Base-by-base conservation (phyloP, 768 basidiomycete species). In the Pluteus cervinus region DNA sequence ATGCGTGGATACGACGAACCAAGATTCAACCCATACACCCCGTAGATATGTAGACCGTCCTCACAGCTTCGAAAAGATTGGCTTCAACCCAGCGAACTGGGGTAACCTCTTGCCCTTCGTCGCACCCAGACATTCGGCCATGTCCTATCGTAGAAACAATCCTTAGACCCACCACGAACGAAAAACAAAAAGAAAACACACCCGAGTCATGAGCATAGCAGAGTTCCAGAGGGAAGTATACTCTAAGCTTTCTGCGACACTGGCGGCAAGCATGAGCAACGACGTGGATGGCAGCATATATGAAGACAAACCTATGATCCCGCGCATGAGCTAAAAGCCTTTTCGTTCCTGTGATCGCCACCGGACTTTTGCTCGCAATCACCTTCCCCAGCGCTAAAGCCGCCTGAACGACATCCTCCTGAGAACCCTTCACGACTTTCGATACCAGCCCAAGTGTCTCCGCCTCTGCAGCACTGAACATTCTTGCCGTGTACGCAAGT, bases 271-370 rank as follows among this genome's bases (percentile, higher is more conserved):
- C 22, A 32, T 4, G 29, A 5, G 7, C 15, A 9, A 24, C n/a
- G 5, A 12, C 7, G 14, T 18, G 20, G 18, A 5, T 24, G 15
- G 8, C 15, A 31, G 18, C 4, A 9, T 14, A 12, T 33, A 40
- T 17, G 8, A 31, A 16, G 10, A 3, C 8, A 14, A 11, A 86
- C 86, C 70, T 72, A 50, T 93, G 81, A 54, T 94, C 89, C 40
- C 85, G 57, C 4, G 87, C 69, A 59, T 94, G 87, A 10, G 74
- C 65, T 33, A 94, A 64, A 0, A 93, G 58, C 40, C 76, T 78
- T 62, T 94, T 96, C 5, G 87, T 81, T 1, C 83, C 77, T 0
- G 71, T 46, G 0, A 87, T 77, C 0, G 90, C 91, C 3, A 93
- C 61, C 0, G 91, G 91, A 23, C 81, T 84, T 61, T 92, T 92